Percentiles rank a stretch among this genome's conserved stretches.
Evolutionary conservation across 1,139 yeast genomes (phyloP).

Genomic region (Blastobotrys arbuscula): DNA sequence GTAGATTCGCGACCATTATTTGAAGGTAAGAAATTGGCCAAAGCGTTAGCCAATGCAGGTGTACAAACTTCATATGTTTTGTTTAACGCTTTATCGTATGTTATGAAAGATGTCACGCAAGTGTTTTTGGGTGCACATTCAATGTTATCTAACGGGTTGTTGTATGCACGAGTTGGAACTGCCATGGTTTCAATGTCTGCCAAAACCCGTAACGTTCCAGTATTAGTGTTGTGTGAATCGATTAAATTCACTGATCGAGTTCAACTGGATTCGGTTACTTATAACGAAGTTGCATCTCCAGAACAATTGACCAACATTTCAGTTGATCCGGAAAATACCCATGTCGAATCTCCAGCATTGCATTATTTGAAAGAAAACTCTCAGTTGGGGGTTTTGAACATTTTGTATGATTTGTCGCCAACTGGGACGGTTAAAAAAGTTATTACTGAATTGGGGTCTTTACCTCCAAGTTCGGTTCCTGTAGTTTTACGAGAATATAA

Average conservation of each 20-base stretch:
- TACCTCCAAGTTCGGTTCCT: conserved; percentile 97
- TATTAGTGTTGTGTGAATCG: conserved; percentile 90
- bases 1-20: conserved; percentile 95
- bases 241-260: conserved; percentile 93
- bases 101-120: conserved; percentile 77
- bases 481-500: conserved; percentile 92
- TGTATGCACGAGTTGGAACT: conserved; percentile 92
- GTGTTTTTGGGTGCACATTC: conserved; percentile 97
- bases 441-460: conserved; percentile 90
- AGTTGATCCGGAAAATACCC: conserved; percentile 30
- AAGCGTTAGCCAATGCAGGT: conserved; percentile 51
- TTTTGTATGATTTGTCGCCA: conserved; percentile 91
- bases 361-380: conserved; percentile 60
- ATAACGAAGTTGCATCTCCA: conserved; percentile 85
- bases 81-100: conserved; percentile 72
- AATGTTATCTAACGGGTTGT: conserved; percentile 89
- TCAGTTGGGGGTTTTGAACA: conserved; percentile 68
- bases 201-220: conserved; percentile 83
- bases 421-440: conserved; percentile 91
- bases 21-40: conserved; percentile 80
- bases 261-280: conserved; percentile 89
- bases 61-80: conserved; percentile 68
- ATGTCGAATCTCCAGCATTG: conserved; percentile 39
- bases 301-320: conserved; percentile 59
- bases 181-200: conserved; percentile 93